Percentiles rank a stretch among this genome's conserved stretches.
phyloP scores from a whole-genome alignment of 768 basidiomycete species.

The Sarcodon aspratus region DNA sequence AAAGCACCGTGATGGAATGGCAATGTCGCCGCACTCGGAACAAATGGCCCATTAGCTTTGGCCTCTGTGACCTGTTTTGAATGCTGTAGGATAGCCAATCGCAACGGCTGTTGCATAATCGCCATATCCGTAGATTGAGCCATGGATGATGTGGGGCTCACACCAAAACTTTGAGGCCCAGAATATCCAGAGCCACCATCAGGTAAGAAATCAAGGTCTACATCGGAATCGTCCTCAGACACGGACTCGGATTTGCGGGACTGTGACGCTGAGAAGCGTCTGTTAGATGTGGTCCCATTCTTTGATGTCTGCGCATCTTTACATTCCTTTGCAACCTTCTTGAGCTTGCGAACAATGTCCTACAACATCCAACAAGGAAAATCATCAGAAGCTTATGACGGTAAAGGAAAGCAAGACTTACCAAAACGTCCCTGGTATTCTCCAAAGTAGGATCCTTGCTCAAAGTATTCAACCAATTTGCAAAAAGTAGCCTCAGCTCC shows the following conservation, averaged over 20 bases:
- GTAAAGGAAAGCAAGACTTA: slow-evolving; percentile 24
- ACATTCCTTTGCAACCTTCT: slow-evolving; percentile 77
- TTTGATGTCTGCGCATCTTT: slow-evolving; percentile 43
- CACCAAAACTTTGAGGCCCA: neutral
- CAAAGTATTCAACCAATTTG: slow-evolving; percentile 75
- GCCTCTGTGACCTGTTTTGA: slow-evolving; percentile 20
- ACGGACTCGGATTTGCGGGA: slow-evolving; percentile 9
- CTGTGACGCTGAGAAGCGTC: neutral
- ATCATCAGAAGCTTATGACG: slow-evolving; percentile 2
- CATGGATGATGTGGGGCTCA: slow-evolving; percentile 5
- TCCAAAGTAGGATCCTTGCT: slow-evolving; percentile 59
- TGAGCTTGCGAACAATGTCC: slow-evolving; percentile 74
- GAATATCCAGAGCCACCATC: slow-evolving; percentile 21
- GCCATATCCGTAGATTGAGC: slow-evolving; percentile 42
- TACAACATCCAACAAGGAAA: slow-evolving; percentile 17
- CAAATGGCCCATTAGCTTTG: slow-evolving; percentile 10
- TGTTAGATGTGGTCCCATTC: neutral
- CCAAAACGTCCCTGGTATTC: slow-evolving; percentile 58
- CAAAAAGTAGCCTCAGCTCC: slow-evolving; percentile 60
- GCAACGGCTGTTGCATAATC: slow-evolving; percentile 53
- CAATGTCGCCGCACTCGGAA: slow-evolving; percentile 31
- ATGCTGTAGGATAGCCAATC: slow-evolving; percentile 37
- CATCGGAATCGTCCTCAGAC: slow-evolving; percentile 45
- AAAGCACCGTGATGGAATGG: slow-evolving; percentile 52
- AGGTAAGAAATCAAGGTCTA: slow-evolving; percentile 67